Base-by-base conservation (phyloP, 352 stramenopile genomes). In the Phytopythium aichiense region DNA sequence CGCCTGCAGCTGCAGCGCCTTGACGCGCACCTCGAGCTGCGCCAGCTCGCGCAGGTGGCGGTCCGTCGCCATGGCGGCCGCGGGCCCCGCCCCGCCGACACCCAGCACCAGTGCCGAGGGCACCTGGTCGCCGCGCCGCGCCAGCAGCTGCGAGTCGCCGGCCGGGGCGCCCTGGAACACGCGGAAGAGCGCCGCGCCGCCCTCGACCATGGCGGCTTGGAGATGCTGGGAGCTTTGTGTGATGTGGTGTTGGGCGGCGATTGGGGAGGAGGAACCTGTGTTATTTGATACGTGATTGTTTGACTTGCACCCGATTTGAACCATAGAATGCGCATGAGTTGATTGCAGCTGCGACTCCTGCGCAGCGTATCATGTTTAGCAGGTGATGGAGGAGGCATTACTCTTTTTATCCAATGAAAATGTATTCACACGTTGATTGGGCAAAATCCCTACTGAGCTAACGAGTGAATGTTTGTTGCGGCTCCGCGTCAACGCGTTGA, bases 11-110 rank as follows among this genome's bases (percentile, higher is more conserved):
- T 78, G 67, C 40, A 84, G 67, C 55, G 75, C 69, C 61, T 87
- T 87, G 25, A 87, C 62, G 52, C 84, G 77, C 33, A 74, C 77
- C 58, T 87, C 77, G n/a, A 87, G 69, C 59, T 84, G 74, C 42
- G 71, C 66, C 45, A 87, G 82, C 57, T 87, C 74, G 45, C 77
- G 60, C 64, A 87, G 55, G 58, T 87, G 77, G 53, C 79, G 73
- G 42, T 87, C 74, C 4, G 77, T 81, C 8, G 74, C 63, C 12
- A 62, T 59, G 5, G 4, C 12, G 37, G 13, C 37, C 2, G 37
- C 37, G 37, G 5, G 5, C 5, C 33, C 22, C 33, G 72, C 61
- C 0, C 64, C 58, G 28, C 58, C 46, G 2, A 18, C 31, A n/a
- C 35, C 46, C 15, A 51, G 43, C 16, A 54, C 68, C 49, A 79